Evolutionary conservation across 768 basidiomycete species (phyloP).

Genomic region (Leccinum arenicola): DNA sequence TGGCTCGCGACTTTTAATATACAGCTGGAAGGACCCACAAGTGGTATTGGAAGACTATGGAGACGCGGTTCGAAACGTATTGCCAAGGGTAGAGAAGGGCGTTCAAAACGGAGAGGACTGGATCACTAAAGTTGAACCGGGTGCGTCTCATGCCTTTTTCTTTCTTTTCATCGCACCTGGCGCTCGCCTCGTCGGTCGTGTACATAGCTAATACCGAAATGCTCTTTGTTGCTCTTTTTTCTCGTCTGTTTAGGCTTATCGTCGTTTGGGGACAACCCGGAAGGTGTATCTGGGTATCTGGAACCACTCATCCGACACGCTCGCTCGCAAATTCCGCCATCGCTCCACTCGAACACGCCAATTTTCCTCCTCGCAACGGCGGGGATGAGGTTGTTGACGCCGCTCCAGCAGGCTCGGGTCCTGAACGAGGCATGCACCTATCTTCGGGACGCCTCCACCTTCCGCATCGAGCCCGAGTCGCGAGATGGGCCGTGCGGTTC

Average conservation of each 20-base stretch:
- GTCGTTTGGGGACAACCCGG: constrained; percentile 66
- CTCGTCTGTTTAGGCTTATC: constrained; percentile 69
- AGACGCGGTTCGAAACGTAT: constrained; percentile 45
- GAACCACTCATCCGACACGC: constrained; percentile 84
- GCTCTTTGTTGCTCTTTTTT: not conserved
- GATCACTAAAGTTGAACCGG: constrained; percentile 92
- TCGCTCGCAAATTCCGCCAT: constrained; percentile 78
- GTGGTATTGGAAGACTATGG: constrained; percentile 51
- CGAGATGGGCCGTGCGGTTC: constrained; percentile 82
- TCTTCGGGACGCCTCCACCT: constrained; percentile 71
- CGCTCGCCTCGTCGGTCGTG: not conserved
- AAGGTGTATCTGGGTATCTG: constrained; percentile 72
- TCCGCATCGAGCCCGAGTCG: constrained; percentile 68
- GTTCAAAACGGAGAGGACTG: constrained; percentile 77
- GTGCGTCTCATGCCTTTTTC: constrained; percentile 44
- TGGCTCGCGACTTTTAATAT: constrained; percentile 84
- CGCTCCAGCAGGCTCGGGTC: constrained; percentile 65
- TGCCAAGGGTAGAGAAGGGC: constrained; percentile 92
- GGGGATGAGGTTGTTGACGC: constrained; percentile 87
- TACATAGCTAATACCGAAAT: not conserved
- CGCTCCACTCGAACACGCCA: constrained; percentile 79
- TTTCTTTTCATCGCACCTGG: not conserved
- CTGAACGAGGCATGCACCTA: constrained; percentile 77
- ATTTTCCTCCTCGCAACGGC: constrained; percentile 95
- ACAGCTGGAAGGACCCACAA: constrained; percentile 91